Conservation (phyloP, 441 rosid genomes). For the Gossypium trilobum region DNA sequence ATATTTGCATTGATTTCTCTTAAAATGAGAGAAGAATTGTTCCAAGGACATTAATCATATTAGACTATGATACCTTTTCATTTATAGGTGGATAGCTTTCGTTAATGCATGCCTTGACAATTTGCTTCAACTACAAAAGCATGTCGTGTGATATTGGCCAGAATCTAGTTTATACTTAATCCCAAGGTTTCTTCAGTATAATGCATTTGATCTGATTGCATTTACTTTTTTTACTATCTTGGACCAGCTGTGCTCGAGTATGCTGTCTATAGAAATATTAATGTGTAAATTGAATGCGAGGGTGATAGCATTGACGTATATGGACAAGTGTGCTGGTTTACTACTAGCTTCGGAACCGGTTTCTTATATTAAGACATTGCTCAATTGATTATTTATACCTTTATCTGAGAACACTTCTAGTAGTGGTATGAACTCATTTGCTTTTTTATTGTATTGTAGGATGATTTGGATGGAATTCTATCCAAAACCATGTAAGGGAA, state of each 20-base stretch:
- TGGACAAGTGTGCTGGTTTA: not conserved
- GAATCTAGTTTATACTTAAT: not conserved
- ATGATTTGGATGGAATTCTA: not conserved
- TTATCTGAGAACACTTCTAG: no score
- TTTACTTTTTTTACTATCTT: no score
- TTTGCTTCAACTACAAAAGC: not conserved
- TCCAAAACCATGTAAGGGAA: not conserved
- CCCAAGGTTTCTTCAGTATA: not conserved
- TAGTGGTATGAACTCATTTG: no score
- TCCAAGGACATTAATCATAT: not conserved
- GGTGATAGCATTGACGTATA: no score
- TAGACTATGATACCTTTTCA: not conserved
- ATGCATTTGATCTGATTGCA: not conserved
- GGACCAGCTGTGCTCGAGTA: no score
- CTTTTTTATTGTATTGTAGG: not conserved
- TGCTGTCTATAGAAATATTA: not conserved
- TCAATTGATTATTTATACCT: no score
- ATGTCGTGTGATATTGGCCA: not conserved
- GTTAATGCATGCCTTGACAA: not conserved
- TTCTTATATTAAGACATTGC: no score
- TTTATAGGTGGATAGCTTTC: not conserved
- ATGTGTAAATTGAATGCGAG: no score
- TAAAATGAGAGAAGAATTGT: not conserved
- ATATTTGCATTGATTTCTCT: constrained; percentile 1
- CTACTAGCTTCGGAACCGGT: no score